phyloP scores from a whole-genome alignment of 495 filamentous ascomycete genomes.

The Annulohypoxylon bovei region DNA sequence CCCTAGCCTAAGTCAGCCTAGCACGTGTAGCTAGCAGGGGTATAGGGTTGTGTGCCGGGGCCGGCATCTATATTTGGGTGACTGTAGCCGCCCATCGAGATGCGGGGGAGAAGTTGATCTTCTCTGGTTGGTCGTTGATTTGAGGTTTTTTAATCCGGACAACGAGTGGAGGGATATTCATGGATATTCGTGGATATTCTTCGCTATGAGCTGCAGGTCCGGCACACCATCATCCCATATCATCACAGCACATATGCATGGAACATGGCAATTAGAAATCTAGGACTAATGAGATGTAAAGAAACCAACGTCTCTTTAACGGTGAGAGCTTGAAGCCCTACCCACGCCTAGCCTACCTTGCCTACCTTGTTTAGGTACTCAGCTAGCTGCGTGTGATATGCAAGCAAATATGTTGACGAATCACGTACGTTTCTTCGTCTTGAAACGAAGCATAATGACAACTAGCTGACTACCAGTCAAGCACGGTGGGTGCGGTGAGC shows the following conservation, averaged over 20 bases:
- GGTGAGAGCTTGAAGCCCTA: constrained; percentile 10
- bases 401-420: constrained; percentile 28
- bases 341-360: constrained; percentile 3
- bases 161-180: constrained; percentile 1
- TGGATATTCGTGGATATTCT: neutral
- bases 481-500: constrained; percentile 20
- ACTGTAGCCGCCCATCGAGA: constrained; percentile 36
- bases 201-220: constrained; percentile 29
- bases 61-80: constrained; percentile 35
- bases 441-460: constrained; percentile 30
- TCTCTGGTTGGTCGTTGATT: constrained; percentile 25
- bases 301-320: no score
- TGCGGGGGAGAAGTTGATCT: constrained; percentile 24
- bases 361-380: no score
- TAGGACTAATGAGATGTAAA: constrained; percentile 10
- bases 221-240: constrained; percentile 20
- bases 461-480: constrained; percentile 26
- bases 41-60: constrained; percentile 8
- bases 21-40: constrained; percentile 9
- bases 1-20: constrained; percentile 6
- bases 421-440: constrained; percentile 7
- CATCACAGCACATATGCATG: constrained; percentile 10
- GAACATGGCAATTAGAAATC: constrained; percentile 4
- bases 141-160: constrained; percentile 10
- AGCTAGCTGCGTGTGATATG: constrained; percentile 23